phyloP scores from a whole-genome alignment of 106 monocot genomes.

The Cymbidium sinense region DNA sequence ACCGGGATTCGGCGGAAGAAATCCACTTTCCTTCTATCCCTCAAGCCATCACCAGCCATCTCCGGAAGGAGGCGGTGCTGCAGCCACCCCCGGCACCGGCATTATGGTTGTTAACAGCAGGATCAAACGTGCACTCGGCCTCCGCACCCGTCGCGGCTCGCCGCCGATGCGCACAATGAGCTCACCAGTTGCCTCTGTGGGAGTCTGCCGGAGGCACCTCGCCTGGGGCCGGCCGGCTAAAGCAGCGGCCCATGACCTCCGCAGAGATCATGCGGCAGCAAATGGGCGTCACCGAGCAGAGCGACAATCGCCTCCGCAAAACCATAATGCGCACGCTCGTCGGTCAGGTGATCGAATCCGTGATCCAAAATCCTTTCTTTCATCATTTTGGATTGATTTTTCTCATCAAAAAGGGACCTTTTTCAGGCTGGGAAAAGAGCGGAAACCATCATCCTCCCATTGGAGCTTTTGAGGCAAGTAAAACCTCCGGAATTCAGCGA shows the following conservation, averaged over 20 bases:
- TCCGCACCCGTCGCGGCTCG: constrained; percentile 32
- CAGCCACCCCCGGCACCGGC: constrained; percentile 12
- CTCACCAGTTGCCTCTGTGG: not conserved
- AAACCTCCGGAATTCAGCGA: constrained; percentile 35
- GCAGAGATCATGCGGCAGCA: constrained; percentile 75
- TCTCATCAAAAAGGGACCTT: not conserved
- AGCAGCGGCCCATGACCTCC: constrained; percentile 50
- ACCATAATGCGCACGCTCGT: constrained; percentile 40
- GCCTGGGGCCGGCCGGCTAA: not conserved
- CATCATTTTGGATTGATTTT: not conserved
- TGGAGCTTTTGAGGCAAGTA: constrained; percentile 49
- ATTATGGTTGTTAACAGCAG: constrained; percentile 38
- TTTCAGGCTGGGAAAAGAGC: constrained; percentile 20
- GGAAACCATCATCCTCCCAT: constrained; percentile 36
- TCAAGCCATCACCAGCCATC: not conserved
- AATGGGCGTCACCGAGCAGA: constrained; percentile 51
- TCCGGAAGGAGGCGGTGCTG: constrained; percentile 10
- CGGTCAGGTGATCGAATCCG: constrained; percentile 26
- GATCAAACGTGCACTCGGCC: constrained; percentile 51
- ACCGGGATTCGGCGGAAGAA: constrained; percentile 40
- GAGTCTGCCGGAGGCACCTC: too few species aligned
- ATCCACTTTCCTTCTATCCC: constrained; percentile 18
- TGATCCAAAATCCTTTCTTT: not conserved
- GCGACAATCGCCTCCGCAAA: constrained; percentile 46
- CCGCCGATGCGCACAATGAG: constrained; percentile 24